Evolutionary conservation across 108 stramenopile genomes (phyloP).

Genomic region (Nitzschia sp.): DNA sequence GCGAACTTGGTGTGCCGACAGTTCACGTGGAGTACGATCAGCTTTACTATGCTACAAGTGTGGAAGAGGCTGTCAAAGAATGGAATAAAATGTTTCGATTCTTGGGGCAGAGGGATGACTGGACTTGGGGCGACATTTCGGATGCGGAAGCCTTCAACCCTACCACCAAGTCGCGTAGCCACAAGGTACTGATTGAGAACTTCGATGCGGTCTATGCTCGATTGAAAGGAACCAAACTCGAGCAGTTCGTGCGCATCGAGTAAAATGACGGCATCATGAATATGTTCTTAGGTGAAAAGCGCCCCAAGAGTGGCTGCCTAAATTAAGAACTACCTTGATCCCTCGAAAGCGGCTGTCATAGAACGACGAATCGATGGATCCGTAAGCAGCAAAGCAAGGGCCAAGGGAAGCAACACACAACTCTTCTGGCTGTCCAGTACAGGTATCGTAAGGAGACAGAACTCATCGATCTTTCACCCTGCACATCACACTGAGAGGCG

Average conservation of each 20-base stretch:
- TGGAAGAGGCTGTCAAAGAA: not conserved
- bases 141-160: slow-evolving; percentile 7
- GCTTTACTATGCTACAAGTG: slow-evolving; percentile 11
- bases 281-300: too few species aligned
- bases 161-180: slow-evolving; percentile 16
- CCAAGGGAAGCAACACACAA: too few species aligned
- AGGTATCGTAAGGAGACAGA: too few species aligned
- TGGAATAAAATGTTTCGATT: slow-evolving; percentile 19
- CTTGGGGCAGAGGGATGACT: slow-evolving; percentile 4
- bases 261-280: not conserved
- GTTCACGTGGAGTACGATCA: slow-evolving; percentile 10
- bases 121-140: slow-evolving; percentile 6
- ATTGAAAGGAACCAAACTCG: slow-evolving; percentile 12
- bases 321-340: too few species aligned
- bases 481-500: too few species aligned
- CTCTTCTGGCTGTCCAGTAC: too few species aligned
- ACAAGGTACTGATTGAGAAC: slow-evolving; percentile 17
- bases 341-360: too few species aligned
- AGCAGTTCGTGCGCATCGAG: slow-evolving; percentile 9
- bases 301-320: too few species aligned
- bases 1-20: not conserved
- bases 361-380: too few species aligned
- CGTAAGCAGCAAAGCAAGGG: too few species aligned
- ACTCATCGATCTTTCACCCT: too few species aligned
- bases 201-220: slow-evolving; percentile 5